These are phyloP conservation scores for Leccinellum luteum DNA, from an alignment of 768 basidiomycete genomes.

Conservation along the genomic window DNA sequence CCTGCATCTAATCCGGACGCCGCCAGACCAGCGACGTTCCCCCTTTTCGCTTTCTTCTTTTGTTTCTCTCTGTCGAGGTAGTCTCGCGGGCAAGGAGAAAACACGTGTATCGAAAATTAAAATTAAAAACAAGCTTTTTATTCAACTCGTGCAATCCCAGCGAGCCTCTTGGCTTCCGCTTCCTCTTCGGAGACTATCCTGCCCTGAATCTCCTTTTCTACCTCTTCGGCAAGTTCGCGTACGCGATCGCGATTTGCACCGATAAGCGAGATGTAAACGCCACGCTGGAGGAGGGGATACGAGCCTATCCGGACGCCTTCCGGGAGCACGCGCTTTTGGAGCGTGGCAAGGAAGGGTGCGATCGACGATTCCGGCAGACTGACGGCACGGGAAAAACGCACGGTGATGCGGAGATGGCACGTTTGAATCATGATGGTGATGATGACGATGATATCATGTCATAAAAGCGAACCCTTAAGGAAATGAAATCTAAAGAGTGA, in stretches of 20 bases:
- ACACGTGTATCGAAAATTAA: neutral
- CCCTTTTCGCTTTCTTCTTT: neutral
- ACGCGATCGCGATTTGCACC: conserved; percentile 47
- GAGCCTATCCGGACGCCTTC: conserved; percentile 84
- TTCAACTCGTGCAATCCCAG: neutral
- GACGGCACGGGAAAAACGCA: neutral
- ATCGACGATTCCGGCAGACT: conserved; percentile 79
- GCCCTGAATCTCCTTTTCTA: conserved; percentile 57
- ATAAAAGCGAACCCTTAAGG: neutral
- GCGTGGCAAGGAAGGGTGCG: conserved; percentile 78
- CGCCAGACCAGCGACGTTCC: neutral
- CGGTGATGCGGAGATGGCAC: neutral
- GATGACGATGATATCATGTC: neutral
- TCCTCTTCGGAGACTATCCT: conserved; percentile 64
- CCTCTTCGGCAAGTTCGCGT: conserved; percentile 57
- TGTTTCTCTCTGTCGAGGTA: neutral
- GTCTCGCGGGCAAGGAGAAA: neutral
- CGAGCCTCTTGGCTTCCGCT: conserved; percentile 47
- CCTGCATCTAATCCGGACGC: neutral
- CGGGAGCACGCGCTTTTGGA: conserved; percentile 68
- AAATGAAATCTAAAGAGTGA: neutral
- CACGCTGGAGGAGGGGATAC: conserved; percentile 58
- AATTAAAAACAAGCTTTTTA: neutral
- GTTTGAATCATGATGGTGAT: neutral
- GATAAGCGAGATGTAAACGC: conserved; percentile 66